A percentile compares a stretch with the other conserved stretches of the same genome.
Evolutionary conservation across 163 green algal species (phyloP).

Genomic region (Volvox carteri): DNA sequence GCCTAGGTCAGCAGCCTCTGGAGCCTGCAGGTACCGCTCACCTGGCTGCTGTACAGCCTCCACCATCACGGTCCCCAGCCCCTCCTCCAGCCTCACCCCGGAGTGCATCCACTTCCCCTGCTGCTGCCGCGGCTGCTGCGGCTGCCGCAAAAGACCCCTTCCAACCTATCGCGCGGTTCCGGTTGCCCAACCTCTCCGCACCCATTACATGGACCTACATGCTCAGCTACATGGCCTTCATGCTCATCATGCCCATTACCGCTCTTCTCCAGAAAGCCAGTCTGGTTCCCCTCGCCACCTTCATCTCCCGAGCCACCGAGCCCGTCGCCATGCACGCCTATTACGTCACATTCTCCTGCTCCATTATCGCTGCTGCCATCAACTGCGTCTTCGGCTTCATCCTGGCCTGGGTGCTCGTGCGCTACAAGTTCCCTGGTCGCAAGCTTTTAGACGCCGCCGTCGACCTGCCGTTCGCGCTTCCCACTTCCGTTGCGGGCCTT

Average conservation of each 20-base stretch:
- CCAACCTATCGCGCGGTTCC: not conserved
- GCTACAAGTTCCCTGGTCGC: slow-evolving; percentile 70
- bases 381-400: slow-evolving; percentile 83
- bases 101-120: not conserved
- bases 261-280: slow-evolving; percentile 68
- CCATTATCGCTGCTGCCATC: slow-evolving; percentile 68
- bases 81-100: not conserved
- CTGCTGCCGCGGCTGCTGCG: not conserved
- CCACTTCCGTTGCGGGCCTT: slow-evolving; percentile 78
- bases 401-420: slow-evolving; percentile 82
- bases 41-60: not conserved
- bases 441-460: slow-evolving; percentile 81
- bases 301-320: slow-evolving; percentile 72
- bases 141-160: not conserved
- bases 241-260: slow-evolving; percentile 72
- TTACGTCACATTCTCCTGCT: slow-evolving; percentile 77
- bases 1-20: not conserved
- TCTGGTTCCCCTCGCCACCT: slow-evolving; percentile 56
- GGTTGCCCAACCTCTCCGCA: slow-evolving; percentile 44
- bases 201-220: slow-evolving; percentile 68
- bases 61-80: not conserved
- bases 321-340: slow-evolving; percentile 78
- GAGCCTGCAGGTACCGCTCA: not conserved
- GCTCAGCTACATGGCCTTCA: slow-evolving; percentile 70
- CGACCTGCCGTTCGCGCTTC: slow-evolving; percentile 82